Conservation (phyloP, 495 filamentous ascomycete species). For the Penicillium bovifimosum region DNA sequence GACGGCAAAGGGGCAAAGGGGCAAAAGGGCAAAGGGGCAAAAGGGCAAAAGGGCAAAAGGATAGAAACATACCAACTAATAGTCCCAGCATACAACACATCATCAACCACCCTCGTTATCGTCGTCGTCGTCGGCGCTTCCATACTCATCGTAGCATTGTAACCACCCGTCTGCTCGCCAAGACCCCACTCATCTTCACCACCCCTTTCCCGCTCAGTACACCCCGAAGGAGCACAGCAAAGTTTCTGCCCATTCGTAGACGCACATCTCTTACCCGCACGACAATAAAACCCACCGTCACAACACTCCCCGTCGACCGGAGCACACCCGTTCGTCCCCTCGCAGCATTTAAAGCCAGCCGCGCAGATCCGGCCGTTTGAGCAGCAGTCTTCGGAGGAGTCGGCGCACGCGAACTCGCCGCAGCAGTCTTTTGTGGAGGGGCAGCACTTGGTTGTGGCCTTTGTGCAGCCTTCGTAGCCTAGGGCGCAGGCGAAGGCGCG, state of each 20-base stretch:
- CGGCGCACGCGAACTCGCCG: constrained; percentile 13
- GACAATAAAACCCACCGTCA: constrained; percentile 16
- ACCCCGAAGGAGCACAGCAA: constrained; percentile 17
- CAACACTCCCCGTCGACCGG: constrained; percentile 19
- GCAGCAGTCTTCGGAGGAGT: constrained; percentile 13
- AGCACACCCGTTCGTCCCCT: constrained; percentile 10
- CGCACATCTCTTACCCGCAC: constrained; percentile 13
- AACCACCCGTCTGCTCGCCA: background rate
- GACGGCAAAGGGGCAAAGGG: too few species aligned
- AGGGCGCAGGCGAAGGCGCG: constrained; percentile 1
- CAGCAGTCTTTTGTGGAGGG: constrained; percentile 10
- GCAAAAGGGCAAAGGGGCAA: too few species aligned
- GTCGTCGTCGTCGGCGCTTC: too few species aligned
- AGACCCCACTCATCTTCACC: background rate
- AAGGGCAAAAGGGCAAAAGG: background rate
- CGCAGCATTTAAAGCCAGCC: constrained; percentile 17
- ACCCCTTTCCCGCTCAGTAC: constrained; percentile 5
- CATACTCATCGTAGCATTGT: background rate
- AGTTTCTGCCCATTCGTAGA: constrained; percentile 5
- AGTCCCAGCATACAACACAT: constrained; percentile 15
- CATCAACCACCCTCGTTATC: too few species aligned
- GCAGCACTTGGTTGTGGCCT: constrained; percentile 14
- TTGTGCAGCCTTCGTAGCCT: constrained; percentile 14
- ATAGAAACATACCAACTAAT: constrained; percentile 17
- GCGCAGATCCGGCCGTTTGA: constrained; percentile 11